phyloP scores from a whole-genome alignment of 306 rosid genomes.

The Cucumis melo region DNA sequence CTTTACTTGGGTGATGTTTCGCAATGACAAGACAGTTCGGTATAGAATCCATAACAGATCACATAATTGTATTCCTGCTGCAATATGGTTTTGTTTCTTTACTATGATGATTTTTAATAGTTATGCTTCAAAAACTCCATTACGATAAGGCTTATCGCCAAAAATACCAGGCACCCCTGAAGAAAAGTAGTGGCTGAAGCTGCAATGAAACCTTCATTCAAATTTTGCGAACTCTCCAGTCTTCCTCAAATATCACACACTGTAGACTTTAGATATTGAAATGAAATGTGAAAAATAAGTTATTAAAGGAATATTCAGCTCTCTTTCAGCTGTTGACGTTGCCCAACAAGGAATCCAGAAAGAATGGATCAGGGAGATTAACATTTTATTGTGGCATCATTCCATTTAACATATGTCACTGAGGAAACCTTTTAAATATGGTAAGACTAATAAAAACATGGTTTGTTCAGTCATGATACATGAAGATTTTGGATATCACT shows the following conservation, averaged over 20 bases:
- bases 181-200: neutral
- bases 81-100: neutral
- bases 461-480: constrained; percentile 28
- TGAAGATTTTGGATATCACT: constrained; percentile 78
- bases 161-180: neutral
- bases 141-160: neutral
- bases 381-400: neutral
- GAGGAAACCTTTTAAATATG: neutral
- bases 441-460: neutral
- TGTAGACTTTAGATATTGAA: neutral
- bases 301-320: neutral
- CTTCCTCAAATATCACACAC: neutral
- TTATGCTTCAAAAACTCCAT: neutral
- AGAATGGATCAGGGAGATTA: neutral
- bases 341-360: constrained; percentile 1
- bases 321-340: neutral
- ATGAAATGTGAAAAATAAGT: neutral
- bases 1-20: neutral
- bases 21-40: neutral
- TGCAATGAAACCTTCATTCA: neutral
- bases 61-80: neutral
- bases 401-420: neutral
- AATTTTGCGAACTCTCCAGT: neutral
- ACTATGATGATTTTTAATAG: neutral
- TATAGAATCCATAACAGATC: neutral